Base-by-base conservation (phyloP, 441 rosid species). In the Gossypium laxum region DNA sequence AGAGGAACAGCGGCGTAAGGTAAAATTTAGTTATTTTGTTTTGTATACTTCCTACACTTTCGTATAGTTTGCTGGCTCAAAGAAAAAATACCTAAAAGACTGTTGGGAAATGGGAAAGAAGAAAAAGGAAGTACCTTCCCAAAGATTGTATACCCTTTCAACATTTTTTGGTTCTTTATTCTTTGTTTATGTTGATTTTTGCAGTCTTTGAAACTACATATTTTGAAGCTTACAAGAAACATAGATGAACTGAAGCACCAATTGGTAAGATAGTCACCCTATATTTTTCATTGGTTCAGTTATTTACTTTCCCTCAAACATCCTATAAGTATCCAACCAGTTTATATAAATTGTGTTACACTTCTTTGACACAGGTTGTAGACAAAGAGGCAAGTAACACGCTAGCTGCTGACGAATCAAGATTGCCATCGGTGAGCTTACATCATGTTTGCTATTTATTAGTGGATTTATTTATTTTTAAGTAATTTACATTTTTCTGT, bases 161-260 rank as follows among this genome's bases (percentile, higher is more conserved):
- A 38, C 19, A 19, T 57, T 56, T 69, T 17, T 47, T 48, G 67
- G 55, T 55, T 55, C 14, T 68, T 72, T 43, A 56, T 48, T 71
- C 47, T 51, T 50, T 67, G 57, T 60, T 54, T 28, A 15, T 54
- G 65, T 74, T 54, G 55, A 41, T 67, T 59, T 56, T 48, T 85
- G 87, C 91, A 94, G 99, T 90, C 97, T 71, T 63, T 94, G 87
- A 92, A 94, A 80, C 91, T 90, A 74, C 92, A 94, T 84, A 89
- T 94, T 67, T 75, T 92, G 86, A 83, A 85, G 87, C 97, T 92
- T 75, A 78, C 87, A 55, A 82, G 68, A 72, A 86, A 85, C 79
- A 80, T 92, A 68, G 85, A 88, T 48, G 82, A 84, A 45, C 71
- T 89, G 83, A 83, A 88, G 77, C 84, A 72, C 58, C 84, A 85